Conservation (phyloP, 345 rosid species). For the Syzygium aqueum region DNA sequence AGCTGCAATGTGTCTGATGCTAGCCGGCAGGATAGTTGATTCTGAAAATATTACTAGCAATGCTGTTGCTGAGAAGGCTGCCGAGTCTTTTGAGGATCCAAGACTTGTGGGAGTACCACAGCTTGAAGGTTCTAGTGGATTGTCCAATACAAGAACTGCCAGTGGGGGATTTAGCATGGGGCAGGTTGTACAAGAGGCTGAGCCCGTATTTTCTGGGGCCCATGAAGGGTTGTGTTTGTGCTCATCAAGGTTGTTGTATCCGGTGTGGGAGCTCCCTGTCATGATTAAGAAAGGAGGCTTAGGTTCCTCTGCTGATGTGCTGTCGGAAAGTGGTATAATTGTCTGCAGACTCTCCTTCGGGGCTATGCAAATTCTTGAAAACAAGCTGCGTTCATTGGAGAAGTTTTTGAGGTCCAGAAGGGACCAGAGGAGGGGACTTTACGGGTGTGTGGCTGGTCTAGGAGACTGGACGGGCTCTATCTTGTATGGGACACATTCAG, state of each 20-base stretch:
- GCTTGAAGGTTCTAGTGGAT: constrained; percentile 73
- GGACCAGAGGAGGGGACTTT: constrained; percentile 93
- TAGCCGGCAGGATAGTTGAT: constrained; percentile 79
- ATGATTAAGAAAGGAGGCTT: constrained; percentile 48
- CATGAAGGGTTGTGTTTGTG: constrained; percentile 93
- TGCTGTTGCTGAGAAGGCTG: constrained; percentile 80
- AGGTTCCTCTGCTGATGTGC: constrained; percentile 23
- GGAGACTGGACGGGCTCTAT: constrained; percentile 91
- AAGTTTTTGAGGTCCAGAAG: constrained; percentile 81
- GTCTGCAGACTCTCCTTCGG: constrained; percentile 69
- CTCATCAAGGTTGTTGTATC: constrained; percentile 83
- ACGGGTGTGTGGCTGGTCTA: constrained; percentile 85
- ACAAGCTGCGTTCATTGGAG: constrained; percentile 79
- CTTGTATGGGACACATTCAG: constrained; percentile 66
- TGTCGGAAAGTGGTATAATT: constrained; percentile 45
- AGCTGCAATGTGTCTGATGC: constrained; percentile 97
- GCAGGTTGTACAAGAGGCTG: constrained; percentile 97
- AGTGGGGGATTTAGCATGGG: constrained; percentile 98
- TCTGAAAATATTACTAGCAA: constrained; percentile 71
- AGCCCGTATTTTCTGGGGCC: constrained; percentile 90
- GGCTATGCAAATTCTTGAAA: constrained; percentile 80
- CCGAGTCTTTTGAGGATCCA: constrained; percentile 96
- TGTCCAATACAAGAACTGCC: constrained; percentile 72
- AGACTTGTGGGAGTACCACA: constrained; percentile 94
- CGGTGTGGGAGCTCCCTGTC: constrained; percentile 91